phyloP scores from a whole-genome alignment of 257 asterid species.

The Leonotis leonurus region DNA sequence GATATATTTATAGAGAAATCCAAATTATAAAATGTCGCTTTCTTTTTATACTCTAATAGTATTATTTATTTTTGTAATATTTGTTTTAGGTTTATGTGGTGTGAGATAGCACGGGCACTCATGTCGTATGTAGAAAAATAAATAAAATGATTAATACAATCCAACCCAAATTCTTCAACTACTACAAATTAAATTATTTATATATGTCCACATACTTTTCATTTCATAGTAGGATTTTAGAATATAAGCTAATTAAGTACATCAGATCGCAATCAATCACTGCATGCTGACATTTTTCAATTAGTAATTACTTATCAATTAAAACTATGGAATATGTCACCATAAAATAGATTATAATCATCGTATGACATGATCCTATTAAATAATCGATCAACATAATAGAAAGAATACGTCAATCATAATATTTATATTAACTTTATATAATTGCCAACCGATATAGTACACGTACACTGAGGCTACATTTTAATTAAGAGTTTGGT shows the following conservation, averaged over 20 bases:
- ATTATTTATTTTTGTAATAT: not conserved
- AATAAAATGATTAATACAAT: not conserved
- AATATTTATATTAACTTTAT: too few relatives aligned
- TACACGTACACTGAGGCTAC: too few relatives aligned
- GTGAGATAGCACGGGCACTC: not conserved
- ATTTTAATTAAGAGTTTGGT: too few relatives aligned
- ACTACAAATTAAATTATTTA: not conserved
- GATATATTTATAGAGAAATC: not conserved
- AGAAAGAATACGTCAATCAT: too few relatives aligned
- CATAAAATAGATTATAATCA: not conserved
- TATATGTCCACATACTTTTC: not conserved
- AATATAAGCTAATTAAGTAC: not conserved
- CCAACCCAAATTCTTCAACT: not conserved
- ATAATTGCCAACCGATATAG: too few relatives aligned
- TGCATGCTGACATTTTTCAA: too few relatives aligned
- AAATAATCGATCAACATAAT: too few relatives aligned
- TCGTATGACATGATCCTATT: too few relatives aligned
- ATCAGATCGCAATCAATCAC: not conserved
- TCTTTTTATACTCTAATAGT: not conserved
- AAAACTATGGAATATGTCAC: not conserved
- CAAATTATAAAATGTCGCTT: not conserved
- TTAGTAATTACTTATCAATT: too few relatives aligned
- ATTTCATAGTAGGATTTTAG: too few relatives aligned
- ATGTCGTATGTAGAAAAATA: not conserved
- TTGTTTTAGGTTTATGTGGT: not conserved